These are phyloP conservation scores for Pilatotrama ljubarskyi DNA, from an alignment of 768 basidiomycete species.

Conservation along the genomic window DNA sequence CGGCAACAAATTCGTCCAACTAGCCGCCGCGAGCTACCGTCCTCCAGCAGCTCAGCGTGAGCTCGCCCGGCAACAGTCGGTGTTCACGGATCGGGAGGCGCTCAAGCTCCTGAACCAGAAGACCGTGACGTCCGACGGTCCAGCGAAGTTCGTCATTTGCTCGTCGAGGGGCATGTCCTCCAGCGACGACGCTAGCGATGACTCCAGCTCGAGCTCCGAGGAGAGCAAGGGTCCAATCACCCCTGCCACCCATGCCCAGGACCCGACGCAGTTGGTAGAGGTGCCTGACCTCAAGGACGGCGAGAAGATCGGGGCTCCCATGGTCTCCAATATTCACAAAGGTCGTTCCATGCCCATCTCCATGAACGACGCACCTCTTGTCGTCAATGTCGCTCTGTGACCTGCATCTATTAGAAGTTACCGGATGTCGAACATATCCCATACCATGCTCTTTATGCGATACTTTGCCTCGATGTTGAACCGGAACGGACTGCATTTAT, in stretches of 20 bases:
- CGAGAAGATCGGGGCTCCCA: not conserved
- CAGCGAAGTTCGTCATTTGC: conserved; percentile 9
- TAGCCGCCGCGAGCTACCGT: conserved; percentile 27
- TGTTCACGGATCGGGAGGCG: not conserved
- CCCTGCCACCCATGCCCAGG: conserved; percentile 19
- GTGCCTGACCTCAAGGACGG: conserved; percentile 10
- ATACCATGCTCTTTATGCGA: too few species aligned
- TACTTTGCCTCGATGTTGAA: too few species aligned
- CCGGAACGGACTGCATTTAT: too few species aligned
- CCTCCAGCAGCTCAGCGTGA: not conserved
- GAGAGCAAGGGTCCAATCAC: conserved; percentile 23
- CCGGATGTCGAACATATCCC: too few species aligned
- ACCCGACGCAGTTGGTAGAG: not conserved
- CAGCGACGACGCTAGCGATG: not conserved
- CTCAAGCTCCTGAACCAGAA: not conserved
- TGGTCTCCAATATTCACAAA: not conserved
- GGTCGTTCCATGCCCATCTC: not conserved
- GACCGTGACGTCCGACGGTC: not conserved
- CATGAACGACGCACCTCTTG: not conserved
- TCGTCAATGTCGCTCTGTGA: not conserved
- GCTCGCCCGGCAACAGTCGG: not conserved
- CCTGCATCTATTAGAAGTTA: not conserved
- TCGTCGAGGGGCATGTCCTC: conserved; percentile 1
- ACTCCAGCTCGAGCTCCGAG: not conserved
- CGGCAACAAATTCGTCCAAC: conserved; percentile 30